Evolutionary conservation across 805 yeast genomes (phyloP), one percentile per base, ranked within the genome.

Genomic region (Dipodascus geniculatus): DNA sequence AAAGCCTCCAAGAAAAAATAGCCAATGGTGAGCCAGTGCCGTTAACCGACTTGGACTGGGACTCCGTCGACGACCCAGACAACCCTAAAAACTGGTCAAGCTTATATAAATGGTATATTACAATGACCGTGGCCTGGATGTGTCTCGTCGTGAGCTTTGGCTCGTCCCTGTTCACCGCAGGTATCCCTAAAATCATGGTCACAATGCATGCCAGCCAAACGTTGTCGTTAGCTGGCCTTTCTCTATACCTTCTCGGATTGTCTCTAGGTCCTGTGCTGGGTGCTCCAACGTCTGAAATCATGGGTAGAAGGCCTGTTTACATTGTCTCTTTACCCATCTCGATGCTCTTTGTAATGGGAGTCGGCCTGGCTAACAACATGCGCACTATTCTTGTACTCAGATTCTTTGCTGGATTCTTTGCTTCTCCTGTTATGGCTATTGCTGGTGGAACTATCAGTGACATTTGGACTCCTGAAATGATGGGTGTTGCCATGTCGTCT

Each of bases 381-480:
- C 71, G 78, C 55, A 71, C 76, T 14, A 73, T 85, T 42, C 68
- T 88, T 53, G 50, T 2, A 22, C 50, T 8, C 42, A 50, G 44
- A 48, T 48, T 8, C n/a, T 52, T 16, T 31, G 22, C 33, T 22
- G 54, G 24, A 52, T 52, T 20, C 42, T 52, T 22, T 69, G 74
- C 93, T 1, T 78, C 91, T 44, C 83, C 95, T 11, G 95, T 91
- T 22, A 74, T 89, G 50, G 82, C 90, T 53, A 75, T 85, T 52
- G 96, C 89, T 56, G 96, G 96, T 67, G 96, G 96, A 51, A 83
- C 95, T 42, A 79, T 89, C 57, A 91, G 91, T 50, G 96, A 89
- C 68, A 77, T 89, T 75, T 91, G 89, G 75, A 78, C 82, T n/a
- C 75, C 79, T 52, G 84, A 79, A 58, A 79, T 88, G 0, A 77